Evolutionary conservation across 768 basidiomycete genomes (phyloP), one percentile per base, ranked within the genome.

Genomic region (Lactarius tabidus): DNA sequence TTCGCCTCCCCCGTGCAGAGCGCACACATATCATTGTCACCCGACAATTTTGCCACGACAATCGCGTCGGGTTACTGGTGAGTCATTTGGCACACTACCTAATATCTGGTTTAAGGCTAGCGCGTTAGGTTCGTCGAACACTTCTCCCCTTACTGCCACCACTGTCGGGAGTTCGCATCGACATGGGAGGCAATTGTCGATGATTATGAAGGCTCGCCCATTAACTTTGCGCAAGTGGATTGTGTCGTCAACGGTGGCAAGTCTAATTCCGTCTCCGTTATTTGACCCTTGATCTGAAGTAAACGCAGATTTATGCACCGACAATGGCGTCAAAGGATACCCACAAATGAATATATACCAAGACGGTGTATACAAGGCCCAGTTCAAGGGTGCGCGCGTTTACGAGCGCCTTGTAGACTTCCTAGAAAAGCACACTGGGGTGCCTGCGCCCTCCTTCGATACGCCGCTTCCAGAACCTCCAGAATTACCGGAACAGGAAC

Each of bases 71-170:
- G 89, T n/a, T 77, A 85, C 5, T 91, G 88, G 88, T 82, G 54
- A 7, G 79, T 70, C n/a, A 61, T n/a, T 17, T 43, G n/a, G 41
- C 23, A 61, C 48, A 15, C 31, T 31, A 28, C n/a, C 41, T 20
- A 1, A 35, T 29, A 35, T 39, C 56, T 23, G 23, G 28, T n/a
- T 36, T 64, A 31, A 59, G 33, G 36, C 23, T 12, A 39, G 45
- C 48, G 28, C 35, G 20, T 33, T 67, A 81, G 86, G 86, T 86
- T 95, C 64, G 79, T 96, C 57, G 93, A 96, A 70, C 89, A 91
- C 74, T 97, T 85, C 73, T 94, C 91, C 1, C 95, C 95, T 0
- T 88, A 87, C 71, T 97, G 95, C 70, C 73, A 75, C 5, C 94
- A 96, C 72, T 97, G 94, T 75, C 80, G 81, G 36, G 73, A 77